Conservation (phyloP, 1,139 yeast species). For the Hyphopichia khmerensis region DNA sequence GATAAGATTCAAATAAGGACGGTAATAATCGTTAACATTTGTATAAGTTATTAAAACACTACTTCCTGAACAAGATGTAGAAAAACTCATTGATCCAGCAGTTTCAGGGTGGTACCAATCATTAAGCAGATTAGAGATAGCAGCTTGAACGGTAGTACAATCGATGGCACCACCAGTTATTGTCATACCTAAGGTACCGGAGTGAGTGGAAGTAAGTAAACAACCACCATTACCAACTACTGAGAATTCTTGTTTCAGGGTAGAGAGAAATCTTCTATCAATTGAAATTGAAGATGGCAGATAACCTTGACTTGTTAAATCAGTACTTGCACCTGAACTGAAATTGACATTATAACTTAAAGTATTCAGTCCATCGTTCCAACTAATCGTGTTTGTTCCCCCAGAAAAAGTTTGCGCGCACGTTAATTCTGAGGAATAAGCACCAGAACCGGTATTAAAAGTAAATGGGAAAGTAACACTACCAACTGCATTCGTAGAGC, state of each 20-base stretch:
- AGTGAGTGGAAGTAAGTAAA: not conserved
- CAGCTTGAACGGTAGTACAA: slow-evolving; percentile 20
- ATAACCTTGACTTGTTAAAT: not conserved
- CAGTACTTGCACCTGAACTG: not conserved
- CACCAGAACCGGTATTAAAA: slow-evolving; percentile 27
- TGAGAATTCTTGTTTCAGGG: slow-evolving; percentile 16
- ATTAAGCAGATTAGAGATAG: slow-evolving; percentile 21
- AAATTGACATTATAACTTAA: not conserved
- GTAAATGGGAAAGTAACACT: slow-evolving; percentile 23
- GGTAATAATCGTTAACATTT: not conserved
- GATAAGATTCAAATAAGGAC: not conserved
- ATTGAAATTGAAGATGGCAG: not conserved
- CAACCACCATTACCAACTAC: not conserved
- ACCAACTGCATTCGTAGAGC: slow-evolving; percentile 19
- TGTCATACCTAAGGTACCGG: not conserved
- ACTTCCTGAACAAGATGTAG: slow-evolving; percentile 14
- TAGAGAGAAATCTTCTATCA: slow-evolving; percentile 7
- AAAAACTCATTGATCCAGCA: slow-evolving; percentile 7
- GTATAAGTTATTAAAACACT: not conserved
- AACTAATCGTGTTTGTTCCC: slow-evolving; percentile 27
- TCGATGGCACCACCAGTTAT: slow-evolving; percentile 12
- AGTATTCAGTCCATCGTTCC: slow-evolving; percentile 5
- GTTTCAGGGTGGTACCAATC: slow-evolving; percentile 20
- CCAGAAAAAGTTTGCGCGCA: slow-evolving; percentile 18
- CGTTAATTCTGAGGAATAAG: slow-evolving; percentile 16